Base-by-base conservation (phyloP, 179 eudicot genomes). In the Nepenthes alata region DNA sequence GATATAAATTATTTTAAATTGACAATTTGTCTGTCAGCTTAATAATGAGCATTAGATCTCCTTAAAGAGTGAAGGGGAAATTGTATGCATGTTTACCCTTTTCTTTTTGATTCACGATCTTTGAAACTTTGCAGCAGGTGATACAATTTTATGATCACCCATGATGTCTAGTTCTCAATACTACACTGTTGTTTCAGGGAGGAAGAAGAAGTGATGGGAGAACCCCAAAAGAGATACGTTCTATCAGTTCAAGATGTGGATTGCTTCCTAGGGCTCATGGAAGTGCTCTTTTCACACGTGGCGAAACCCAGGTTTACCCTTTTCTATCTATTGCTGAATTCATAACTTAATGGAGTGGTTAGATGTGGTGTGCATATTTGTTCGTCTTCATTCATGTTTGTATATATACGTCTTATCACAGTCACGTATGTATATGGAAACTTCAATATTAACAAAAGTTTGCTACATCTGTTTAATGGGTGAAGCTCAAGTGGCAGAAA, bases 211-310 rank as follows among this genome's bases (percentile, higher is more conserved):
- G 99, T 77, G 99, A 94, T 78, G 97, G 99, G 44, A 78, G 99
- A 77, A 85, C 81, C 41, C 78, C 99, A 5, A 74, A 72, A 58
- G 97, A 74, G 71, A 72, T 94, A 74, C 97, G 99, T 36, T 59
- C 71, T 51, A 87, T 94, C 64, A 78, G 77, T 70, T 83, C 97
- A 57, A 78, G 70, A 61, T 94, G 99, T 78, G 97, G 96, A 59
- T 78, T 94, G 78, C 96, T 94, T 74, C 99, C 97, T 72, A 84
- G 99, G 74, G 99, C 97, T 62, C 99, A 94, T 82, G 97, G 99
- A 67, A 94, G 99, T 78, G 97, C 97, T 75, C 94, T 94, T 63
- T 94, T 94, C 60, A 94, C 97, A 41, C 96, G 99, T 59, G 99
- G 99, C 58, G 99, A 94, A 80, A 94, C 99, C 34, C 99, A 93